These are phyloP conservation scores for Hemerocallis citrina DNA, from an alignment of 106 monocot genomes.

Conservation along the genomic window DNA sequence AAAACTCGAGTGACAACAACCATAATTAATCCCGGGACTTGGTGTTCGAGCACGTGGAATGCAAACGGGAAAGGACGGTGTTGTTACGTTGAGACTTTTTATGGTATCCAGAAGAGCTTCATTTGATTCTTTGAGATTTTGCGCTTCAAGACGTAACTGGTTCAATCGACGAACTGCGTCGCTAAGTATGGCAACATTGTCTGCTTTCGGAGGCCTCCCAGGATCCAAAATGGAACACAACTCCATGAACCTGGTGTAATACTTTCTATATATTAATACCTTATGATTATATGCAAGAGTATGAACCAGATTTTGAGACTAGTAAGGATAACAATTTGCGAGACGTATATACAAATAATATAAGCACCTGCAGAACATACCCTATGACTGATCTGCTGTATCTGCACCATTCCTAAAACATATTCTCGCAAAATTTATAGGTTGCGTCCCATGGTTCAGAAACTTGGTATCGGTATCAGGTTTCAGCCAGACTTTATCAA, in stretches of 20 bases:
- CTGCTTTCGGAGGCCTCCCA: conserved; percentile 46
- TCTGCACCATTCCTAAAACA: no score
- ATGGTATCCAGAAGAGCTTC: conserved; percentile 38
- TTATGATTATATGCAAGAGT: not conserved
- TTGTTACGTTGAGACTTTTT: conserved; percentile 56
- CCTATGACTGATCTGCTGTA: no score
- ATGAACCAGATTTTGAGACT: not conserved
- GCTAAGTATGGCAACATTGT: conserved; percentile 48
- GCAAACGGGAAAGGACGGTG: not conserved
- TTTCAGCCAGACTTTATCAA: no score
- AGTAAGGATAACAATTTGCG: not conserved
- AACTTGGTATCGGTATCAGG: no score
- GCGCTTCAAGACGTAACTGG: conserved; percentile 46
- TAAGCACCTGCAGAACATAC: no score
- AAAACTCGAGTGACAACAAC: conserved; percentile 2
- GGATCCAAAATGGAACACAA: conserved; percentile 54
- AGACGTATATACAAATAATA: no score
- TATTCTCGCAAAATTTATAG: no score
- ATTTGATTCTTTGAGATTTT: conserved; percentile 56
- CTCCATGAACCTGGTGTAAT: conserved; percentile 56
- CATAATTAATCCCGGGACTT: not conserved
- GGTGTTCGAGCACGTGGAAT: no score
- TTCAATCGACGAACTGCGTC: conserved; percentile 41
- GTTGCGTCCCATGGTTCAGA: no score
- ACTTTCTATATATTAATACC: not conserved